These are phyloP conservation scores for Exophiala calicioides DNA, from an alignment of 2,329 filamentous ascomycete species.

Conservation along the genomic window DNA sequence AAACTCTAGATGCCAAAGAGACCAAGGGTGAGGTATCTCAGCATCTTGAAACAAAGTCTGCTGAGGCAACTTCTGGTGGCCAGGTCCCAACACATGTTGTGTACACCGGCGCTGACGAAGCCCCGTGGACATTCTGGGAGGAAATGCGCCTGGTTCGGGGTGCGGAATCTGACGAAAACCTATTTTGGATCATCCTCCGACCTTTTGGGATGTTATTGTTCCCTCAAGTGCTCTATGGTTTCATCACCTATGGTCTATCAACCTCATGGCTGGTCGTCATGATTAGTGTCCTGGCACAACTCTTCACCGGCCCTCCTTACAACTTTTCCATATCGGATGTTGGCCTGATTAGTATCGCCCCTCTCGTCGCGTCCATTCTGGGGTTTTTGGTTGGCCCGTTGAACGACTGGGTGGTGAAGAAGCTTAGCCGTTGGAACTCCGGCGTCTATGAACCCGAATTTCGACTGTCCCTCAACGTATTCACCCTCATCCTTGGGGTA, in stretches of 20 bases:
- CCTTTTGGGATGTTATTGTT: conserved; percentile 38
- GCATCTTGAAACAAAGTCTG: conserved; percentile 20
- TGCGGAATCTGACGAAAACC: conserved; percentile 19
- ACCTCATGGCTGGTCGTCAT: conserved; percentile 30
- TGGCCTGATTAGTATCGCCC: conserved; percentile 27
- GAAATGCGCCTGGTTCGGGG: conserved; percentile 22
- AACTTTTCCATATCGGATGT: conserved; percentile 34
- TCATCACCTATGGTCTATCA: conserved; percentile 31
- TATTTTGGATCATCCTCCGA: conserved; percentile 33
- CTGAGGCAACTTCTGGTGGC: conserved; percentile 11
- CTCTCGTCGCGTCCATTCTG: conserved; percentile 17
- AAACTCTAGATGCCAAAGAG: conserved; percentile 15
- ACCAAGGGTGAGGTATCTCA: conserved; percentile 17
- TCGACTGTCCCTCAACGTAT: conserved; percentile 32
- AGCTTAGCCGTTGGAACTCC: conserved; percentile 44
- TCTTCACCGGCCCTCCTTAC: conserved; percentile 37
- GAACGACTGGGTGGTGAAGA: conserved; percentile 37
- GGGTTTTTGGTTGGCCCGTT: conserved; percentile 29
- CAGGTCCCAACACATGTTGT: conserved; percentile 13
- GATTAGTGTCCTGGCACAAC: conserved; percentile 32
- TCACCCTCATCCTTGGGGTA: conserved; percentile 21
- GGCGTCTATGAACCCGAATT: conserved; percentile 46
- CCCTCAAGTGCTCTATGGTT: conserved; percentile 36
- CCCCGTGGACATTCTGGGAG: conserved; percentile 22
- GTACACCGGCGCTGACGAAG: conserved; percentile 24